phyloP scores from a whole-genome alignment of 140 eudicot genomes.

The Ambrosia hybrid region DNA sequence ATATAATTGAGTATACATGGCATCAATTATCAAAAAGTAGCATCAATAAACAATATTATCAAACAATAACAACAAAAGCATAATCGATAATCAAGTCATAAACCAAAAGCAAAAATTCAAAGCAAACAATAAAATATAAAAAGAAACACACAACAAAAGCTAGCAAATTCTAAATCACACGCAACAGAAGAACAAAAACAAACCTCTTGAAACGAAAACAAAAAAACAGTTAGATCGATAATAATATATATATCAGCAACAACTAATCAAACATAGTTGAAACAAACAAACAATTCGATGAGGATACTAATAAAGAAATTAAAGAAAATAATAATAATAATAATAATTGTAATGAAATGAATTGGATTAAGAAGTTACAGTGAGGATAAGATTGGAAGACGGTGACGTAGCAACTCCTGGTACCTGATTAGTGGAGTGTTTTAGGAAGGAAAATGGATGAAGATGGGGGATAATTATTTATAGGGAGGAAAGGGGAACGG shows the following conservation, averaged over 20 bases:
- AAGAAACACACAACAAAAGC: not conserved
- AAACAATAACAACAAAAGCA: not conserved
- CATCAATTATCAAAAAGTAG: not conserved
- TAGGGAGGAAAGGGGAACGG: conserved; percentile 19
- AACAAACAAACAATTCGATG: not conserved
- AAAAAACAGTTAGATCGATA: conserved; percentile 10
- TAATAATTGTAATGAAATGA: too few species aligned
- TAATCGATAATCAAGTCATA: not conserved
- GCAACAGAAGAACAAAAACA: conserved; percentile 11
- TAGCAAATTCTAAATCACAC: conserved; percentile 35
- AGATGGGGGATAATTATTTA: conserved; percentile 18
- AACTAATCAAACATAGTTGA: not conserved
- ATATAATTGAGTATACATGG: not conserved
- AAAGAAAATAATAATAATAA: too few species aligned
- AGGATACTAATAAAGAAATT: too few species aligned
- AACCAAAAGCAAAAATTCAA: conserved; percentile 2
- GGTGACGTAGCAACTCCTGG: conserved; percentile 26
- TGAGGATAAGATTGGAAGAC: conserved; percentile 13
- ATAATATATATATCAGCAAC: not conserved
- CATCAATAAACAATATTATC: not conserved
- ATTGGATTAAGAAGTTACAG: conserved; percentile 32
- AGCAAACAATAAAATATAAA: not conserved
- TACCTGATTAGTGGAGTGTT: conserved; percentile 30
- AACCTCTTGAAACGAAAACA: too few species aligned
- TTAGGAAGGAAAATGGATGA: conserved; percentile 18